A percentile compares a stretch with the other conserved stretches of the same genome.
These are phyloP conservation scores for Asterella californica DNA, from an alignment of 225 moss, liverwort and hornwort genomes.

Conservation along the genomic window DNA sequence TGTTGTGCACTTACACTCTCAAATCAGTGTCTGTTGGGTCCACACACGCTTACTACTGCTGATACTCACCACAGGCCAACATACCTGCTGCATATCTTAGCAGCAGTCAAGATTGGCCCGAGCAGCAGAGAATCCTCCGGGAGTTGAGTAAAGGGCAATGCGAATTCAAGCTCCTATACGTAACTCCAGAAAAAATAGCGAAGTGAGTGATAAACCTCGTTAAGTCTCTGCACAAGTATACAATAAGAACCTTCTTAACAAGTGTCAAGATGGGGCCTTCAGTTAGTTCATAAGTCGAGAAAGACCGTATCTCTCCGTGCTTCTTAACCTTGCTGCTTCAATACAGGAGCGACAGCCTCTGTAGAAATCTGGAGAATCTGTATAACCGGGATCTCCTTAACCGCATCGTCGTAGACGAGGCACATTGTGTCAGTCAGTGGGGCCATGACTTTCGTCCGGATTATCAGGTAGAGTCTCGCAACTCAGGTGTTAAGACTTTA, in stretches of 20 bases:
- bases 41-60: background rate
- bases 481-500: background rate
- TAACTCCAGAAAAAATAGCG: constrained; percentile 97
- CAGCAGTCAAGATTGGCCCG: constrained; percentile 85
- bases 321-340: constrained; percentile 2
- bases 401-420: constrained; percentile 94
- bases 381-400: constrained; percentile 70
- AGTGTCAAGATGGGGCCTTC: background rate
- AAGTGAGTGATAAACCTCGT: constrained; percentile 46
- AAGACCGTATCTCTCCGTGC: no score
- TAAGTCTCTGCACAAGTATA: background rate
- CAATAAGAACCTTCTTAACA: background rate
- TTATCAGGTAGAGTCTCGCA: constrained; percentile 64
- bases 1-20: background rate
- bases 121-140: constrained; percentile 74
- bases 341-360: constrained; percentile 83
- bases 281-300: no score
- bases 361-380: constrained; percentile 79
- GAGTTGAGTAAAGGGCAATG: constrained; percentile 71
- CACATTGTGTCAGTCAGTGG: constrained; percentile 98
- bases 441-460: constrained; percentile 99
- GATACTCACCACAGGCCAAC: constrained; percentile 53
- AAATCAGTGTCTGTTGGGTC: background rate
- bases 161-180: constrained; percentile 81
- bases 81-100: constrained; percentile 84